phyloP scores from a whole-genome alignment of 805 yeast species.

The Candida ulmi region DNA sequence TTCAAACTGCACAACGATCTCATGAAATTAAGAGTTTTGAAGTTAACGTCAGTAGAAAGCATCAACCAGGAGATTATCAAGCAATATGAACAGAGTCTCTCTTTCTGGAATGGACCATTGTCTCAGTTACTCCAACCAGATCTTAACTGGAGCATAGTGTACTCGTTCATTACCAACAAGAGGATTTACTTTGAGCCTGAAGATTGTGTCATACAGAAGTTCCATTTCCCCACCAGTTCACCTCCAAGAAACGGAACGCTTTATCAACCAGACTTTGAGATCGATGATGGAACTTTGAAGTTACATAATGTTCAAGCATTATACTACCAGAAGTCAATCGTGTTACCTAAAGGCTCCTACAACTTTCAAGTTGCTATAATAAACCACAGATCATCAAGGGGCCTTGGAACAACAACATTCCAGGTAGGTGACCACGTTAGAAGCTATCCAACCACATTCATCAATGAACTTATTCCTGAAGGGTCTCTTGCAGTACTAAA shows the following conservation, averaged over 20 bases:
- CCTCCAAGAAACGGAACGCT: neutral
- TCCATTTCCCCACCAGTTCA: neutral
- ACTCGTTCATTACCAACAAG: constrained; percentile 44
- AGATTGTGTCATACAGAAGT: constrained; percentile 28
- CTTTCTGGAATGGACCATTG: constrained; percentile 34
- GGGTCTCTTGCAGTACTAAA: constrained; percentile 43
- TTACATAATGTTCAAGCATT: constrained; percentile 8
- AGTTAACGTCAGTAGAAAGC: constrained; percentile 6
- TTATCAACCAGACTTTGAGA: neutral
- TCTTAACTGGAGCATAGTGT: constrained; percentile 43
- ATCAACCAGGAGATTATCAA: neutral
- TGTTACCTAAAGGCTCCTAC: constrained; percentile 15
- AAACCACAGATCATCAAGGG: constrained; percentile 19
- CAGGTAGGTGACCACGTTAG: constrained; percentile 31
- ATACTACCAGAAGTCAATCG: constrained; percentile 4
- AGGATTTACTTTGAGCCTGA: constrained; percentile 45
- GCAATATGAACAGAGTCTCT: constrained; percentile 12
- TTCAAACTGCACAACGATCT: constrained; percentile 45
- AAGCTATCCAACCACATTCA: constrained; percentile 48
- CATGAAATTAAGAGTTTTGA: constrained; percentile 34
- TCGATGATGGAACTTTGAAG: constrained; percentile 1
- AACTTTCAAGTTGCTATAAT: constrained; percentile 16
- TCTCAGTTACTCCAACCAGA: constrained; percentile 22
- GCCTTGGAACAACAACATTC: constrained; percentile 55
- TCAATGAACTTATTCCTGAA: constrained; percentile 52